Percentiles rank a stretch among this genome's conserved stretches.
These are phyloP conservation scores for Phytopythium aichiense DNA, from an alignment of 352 stramenopile species.

Conservation along the genomic window DNA sequence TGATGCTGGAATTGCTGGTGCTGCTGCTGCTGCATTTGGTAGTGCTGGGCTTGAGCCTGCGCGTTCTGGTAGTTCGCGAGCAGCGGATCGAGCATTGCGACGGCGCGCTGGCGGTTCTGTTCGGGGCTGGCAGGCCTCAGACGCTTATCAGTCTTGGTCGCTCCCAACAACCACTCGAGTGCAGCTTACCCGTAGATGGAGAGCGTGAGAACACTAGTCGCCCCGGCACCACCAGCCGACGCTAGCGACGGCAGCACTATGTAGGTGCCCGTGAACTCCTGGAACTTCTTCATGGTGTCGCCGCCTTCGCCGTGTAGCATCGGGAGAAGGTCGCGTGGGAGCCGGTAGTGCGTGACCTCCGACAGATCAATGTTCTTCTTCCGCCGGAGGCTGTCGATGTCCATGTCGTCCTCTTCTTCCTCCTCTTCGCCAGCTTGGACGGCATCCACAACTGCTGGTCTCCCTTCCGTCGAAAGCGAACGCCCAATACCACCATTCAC, in stretches of 20 bases:
- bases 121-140: conserved; percentile 21
- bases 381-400: conserved; percentile 37
- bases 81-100: conserved; percentile 53
- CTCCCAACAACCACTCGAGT: not conserved
- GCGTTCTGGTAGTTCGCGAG: conserved; percentile 56
- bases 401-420: conserved; percentile 36
- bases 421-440: conserved; percentile 15
- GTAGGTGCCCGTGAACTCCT: conserved; percentile 75
- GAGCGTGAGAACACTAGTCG: conserved; percentile 39
- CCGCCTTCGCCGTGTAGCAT: conserved; percentile 65
- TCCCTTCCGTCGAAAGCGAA: conserved; percentile 2
- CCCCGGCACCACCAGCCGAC: conserved; percentile 8
- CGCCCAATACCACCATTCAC: conserved; percentile 13
- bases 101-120: conserved; percentile 43
- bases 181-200: conserved; percentile 65
- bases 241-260: conserved; percentile 55
- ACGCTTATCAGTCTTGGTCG: not conserved
- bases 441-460: conserved; percentile 6
- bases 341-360: conserved; percentile 72
- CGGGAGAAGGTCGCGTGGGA: conserved; percentile 58
- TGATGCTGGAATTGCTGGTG: conserved; percentile 28
- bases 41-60: conserved; percentile 30
- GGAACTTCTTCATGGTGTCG: conserved; percentile 70
- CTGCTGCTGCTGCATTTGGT: conserved; percentile 40
- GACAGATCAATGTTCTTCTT: conserved; percentile 74